A percentile compares a stretch with the other conserved stretches of the same genome.
Conservation (phyloP, 2,329 filamentous ascomycete genomes). For the Thielaviopsis musarum region DNA sequence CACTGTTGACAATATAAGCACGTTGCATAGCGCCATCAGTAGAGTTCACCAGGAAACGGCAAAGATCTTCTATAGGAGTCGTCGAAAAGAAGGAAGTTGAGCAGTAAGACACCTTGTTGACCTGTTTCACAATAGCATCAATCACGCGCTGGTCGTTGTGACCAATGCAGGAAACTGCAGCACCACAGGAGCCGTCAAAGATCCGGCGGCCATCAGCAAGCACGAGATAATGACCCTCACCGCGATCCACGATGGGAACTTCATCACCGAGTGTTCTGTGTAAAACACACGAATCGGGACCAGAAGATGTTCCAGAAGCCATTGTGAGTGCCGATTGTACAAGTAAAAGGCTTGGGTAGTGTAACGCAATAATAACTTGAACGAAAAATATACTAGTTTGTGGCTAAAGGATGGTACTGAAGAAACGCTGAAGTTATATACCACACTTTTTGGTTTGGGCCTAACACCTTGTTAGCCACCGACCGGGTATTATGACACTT, state of each 20-base stretch:
- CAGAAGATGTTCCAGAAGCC: background rate
- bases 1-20: constrained; percentile 24
- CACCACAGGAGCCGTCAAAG: constrained; percentile 57
- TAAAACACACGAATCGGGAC: constrained; percentile 6
- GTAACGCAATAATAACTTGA: too few relatives aligned
- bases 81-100: constrained; percentile 27
- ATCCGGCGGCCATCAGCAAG: constrained; percentile 32
- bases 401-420: too few relatives aligned
- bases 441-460: too few relatives aligned
- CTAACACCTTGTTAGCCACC: too few relatives aligned
- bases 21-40: constrained; percentile 22
- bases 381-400: too few relatives aligned
- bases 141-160: constrained; percentile 45
- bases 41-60: constrained; percentile 21
- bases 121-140: constrained; percentile 40
- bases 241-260: background rate
- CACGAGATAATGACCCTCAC: constrained; percentile 15
- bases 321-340: background rate
- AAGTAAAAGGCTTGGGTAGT: too few relatives aligned
- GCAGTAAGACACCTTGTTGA: constrained; percentile 25
- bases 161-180: constrained; percentile 55
- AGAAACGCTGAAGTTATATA: too few relatives aligned
- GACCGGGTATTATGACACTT: too few relatives aligned
- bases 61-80: constrained; percentile 23
- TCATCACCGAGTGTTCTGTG: constrained; percentile 12